phyloP scores from a whole-genome alignment of 805 yeast species.

The Metschnikowia peoriensis region DNA sequence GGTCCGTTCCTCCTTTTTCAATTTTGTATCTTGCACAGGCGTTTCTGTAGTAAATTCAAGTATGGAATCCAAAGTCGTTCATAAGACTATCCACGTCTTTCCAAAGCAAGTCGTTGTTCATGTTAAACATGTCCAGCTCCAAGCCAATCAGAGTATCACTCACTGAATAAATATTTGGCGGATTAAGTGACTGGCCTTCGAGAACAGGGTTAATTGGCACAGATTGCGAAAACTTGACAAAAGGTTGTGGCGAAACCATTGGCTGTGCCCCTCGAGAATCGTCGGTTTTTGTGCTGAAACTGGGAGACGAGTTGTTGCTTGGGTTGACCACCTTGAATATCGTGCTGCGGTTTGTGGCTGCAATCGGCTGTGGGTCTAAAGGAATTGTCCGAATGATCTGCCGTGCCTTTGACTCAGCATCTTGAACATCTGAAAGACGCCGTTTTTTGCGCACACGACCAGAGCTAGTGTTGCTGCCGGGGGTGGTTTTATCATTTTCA shows the following conservation, averaged over 20 bases:
- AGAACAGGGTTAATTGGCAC: not conserved
- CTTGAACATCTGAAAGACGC: constrained; percentile 51
- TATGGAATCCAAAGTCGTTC: constrained; percentile 90
- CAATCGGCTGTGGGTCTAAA: constrained; percentile 77
- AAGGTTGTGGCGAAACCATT: not conserved
- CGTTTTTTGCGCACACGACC: constrained; percentile 39
- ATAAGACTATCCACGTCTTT: constrained; percentile 84
- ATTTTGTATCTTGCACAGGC: too few relatives aligned
- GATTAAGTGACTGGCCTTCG: not conserved
- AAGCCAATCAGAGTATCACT: constrained; percentile 18
- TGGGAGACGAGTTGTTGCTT: constrained; percentile 34
- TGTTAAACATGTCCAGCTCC: constrained; percentile 42
- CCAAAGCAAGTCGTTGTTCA: constrained; percentile 59
- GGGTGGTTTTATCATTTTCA: constrained; percentile 34
- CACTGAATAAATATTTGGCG: not conserved
- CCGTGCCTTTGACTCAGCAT: constrained; percentile 72
- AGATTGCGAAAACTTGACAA: not conserved
- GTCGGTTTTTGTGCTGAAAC: constrained; percentile 12
- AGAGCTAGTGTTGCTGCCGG: constrained; percentile 38
- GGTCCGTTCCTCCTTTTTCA: too few relatives aligned
- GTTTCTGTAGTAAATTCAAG: constrained; percentile 21
- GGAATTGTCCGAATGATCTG: constrained; percentile 77
- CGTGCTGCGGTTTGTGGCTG: constrained; percentile 37
- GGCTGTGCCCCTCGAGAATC: not conserved
- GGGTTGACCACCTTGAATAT: constrained; percentile 39